Percentiles rank a stretch among this genome's conserved stretches.
Conservation (phyloP, 2,329 filamentous ascomycete genomes). For the Leptographium wingfieldii region DNA sequence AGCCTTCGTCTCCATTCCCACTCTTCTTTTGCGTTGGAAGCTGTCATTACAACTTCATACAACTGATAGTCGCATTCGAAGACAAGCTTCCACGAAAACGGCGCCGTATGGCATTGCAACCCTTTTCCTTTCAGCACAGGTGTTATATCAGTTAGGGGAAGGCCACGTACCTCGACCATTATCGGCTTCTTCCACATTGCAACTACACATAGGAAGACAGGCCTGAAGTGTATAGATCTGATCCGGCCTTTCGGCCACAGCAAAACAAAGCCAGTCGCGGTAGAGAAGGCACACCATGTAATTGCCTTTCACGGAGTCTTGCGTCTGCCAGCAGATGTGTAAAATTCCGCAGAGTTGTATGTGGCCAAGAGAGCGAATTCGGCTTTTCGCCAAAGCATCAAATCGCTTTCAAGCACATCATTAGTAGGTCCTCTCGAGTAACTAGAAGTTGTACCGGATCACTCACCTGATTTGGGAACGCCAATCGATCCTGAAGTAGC, state of each 20-base stretch:
- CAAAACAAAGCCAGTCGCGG: constrained; percentile 64
- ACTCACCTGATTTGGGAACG: constrained; percentile 57
- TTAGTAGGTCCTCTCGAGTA: not conserved
- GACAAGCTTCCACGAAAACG: constrained; percentile 82
- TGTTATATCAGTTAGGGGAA: not conserved
- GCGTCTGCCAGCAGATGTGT: constrained; percentile 69
- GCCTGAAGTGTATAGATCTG: constrained; percentile 62
- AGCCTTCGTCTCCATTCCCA: constrained; percentile 66
- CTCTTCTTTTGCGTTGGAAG: constrained; percentile 71
- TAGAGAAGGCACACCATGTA: constrained; percentile 86
- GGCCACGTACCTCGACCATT: constrained; percentile 54
- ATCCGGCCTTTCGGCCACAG: constrained; percentile 50
- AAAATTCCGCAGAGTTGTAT: constrained; percentile 72
- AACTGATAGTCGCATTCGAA: constrained; percentile 68
- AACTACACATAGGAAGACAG: constrained; percentile 54
- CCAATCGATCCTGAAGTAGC: constrained; percentile 69
- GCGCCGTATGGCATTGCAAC: constrained; percentile 73
- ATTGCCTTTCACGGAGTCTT: constrained; percentile 53
- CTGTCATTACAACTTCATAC: constrained; percentile 78
- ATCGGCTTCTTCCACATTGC: constrained; percentile 58
- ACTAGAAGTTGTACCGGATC: not conserved
- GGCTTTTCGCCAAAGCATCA: constrained; percentile 41
- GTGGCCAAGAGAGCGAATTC: constrained; percentile 71
- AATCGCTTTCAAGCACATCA: constrained; percentile 24
- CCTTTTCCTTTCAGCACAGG: constrained; percentile 35